Evolutionary conservation across 2,329 filamentous ascomycete genomes (phyloP).

Genomic region (Graphilbum ipis-grandicollis): DNA sequence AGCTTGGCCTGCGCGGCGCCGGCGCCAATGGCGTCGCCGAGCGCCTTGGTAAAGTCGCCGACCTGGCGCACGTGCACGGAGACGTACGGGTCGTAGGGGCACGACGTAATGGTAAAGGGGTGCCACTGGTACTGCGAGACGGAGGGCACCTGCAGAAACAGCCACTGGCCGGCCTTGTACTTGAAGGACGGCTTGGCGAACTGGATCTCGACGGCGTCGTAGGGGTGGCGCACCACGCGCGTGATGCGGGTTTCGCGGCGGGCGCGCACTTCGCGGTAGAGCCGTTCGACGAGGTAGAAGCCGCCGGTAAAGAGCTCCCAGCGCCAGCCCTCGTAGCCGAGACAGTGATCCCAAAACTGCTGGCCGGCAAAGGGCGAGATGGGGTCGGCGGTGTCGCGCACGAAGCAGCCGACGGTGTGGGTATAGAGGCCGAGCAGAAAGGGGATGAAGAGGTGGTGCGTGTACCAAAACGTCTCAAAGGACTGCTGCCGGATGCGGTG

Average conservation of each 20-base stretch:
- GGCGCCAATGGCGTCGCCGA: constrained; percentile 92
- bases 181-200: constrained; percentile 92
- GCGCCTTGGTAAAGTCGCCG: constrained; percentile 82
- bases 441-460: constrained; percentile 93
- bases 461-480: constrained; percentile 99
- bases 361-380: constrained; percentile 73
- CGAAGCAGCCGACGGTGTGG: constrained; percentile 90
- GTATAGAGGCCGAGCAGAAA: constrained; percentile 91
- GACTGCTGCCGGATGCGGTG: constrained; percentile 88
- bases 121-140: constrained; percentile 91
- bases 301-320: constrained; percentile 84
- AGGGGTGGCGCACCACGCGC: constrained; percentile 88
- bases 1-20: constrained; percentile 75
- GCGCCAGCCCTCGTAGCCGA: constrained; percentile 91
- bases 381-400: constrained; percentile 57
- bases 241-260: constrained; percentile 76
- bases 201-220: constrained; percentile 93
- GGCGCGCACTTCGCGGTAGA: constrained; percentile 80
- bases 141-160: constrained; percentile 85
- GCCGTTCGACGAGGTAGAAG: constrained; percentile 70
- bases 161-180: constrained; percentile 97
- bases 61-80: constrained; percentile 92
- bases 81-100: constrained; percentile 87
- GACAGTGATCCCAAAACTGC: constrained; percentile 77
- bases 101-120: constrained; percentile 97